These are phyloP conservation scores for Vitis vinifera DNA, from an alignment of 164 flowering plant species.

Conservation along the genomic window DNA sequence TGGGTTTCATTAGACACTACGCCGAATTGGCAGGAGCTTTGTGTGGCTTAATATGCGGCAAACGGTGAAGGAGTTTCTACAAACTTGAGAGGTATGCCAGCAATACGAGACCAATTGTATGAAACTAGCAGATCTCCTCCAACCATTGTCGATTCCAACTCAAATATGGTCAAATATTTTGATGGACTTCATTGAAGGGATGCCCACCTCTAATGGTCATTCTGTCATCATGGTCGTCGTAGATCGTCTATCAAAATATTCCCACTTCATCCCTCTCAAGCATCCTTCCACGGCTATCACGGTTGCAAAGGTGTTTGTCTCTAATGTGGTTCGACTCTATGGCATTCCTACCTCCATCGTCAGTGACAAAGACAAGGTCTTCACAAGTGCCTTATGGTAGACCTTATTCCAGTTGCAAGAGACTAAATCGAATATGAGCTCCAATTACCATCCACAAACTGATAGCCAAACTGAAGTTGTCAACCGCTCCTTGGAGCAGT, in stretches of 20 bases:
- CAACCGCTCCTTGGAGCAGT: too few relatives aligned
- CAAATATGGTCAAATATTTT: background rate
- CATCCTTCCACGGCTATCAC: too few relatives aligned
- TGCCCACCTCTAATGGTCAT: background rate
- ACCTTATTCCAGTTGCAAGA: background rate
- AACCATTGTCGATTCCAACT: background rate
- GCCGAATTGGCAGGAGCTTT: background rate
- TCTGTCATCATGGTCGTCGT: background rate
- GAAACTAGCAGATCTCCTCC: background rate
- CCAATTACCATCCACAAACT: too few relatives aligned
- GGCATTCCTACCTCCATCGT: too few relatives aligned
- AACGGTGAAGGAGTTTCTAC: background rate
- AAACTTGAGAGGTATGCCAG: background rate
- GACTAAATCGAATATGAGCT: background rate
- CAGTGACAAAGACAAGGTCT: too few relatives aligned
- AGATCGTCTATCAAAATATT: too few relatives aligned
- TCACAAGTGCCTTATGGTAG: background rate
- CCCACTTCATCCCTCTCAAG: too few relatives aligned
- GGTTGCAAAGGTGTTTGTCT: too few relatives aligned
- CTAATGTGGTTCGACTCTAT: too few relatives aligned
- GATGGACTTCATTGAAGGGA: background rate
- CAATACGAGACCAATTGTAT: background rate
- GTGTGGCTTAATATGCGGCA: background rate
- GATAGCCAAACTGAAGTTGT: too few relatives aligned
- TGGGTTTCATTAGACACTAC: background rate